Conservation (phyloP, 768 basidiomycete genomes). For the Rhizopogon vesiculosus region DNA sequence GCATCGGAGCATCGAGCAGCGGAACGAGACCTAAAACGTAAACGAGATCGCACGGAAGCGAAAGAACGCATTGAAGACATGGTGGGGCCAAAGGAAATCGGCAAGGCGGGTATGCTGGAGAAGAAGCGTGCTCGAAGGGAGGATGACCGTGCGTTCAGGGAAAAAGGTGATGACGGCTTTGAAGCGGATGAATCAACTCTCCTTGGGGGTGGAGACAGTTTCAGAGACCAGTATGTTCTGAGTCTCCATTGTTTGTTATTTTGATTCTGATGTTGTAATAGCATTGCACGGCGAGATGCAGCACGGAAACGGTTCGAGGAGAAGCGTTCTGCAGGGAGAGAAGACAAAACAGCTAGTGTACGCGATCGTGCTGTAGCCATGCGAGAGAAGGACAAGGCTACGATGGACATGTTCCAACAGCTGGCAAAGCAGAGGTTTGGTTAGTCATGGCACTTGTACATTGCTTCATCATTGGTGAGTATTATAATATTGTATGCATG, state of each 20-base stretch:
- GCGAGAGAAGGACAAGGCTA: constrained; percentile 81
- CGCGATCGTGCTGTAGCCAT: constrained; percentile 61
- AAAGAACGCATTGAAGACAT: constrained; percentile 72
- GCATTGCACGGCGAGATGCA: constrained; percentile 72
- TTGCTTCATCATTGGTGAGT: constrained; percentile 12
- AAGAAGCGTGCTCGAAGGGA: constrained; percentile 78
- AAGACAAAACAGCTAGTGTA: constrained; percentile 45
- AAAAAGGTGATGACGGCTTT: constrained; percentile 67
- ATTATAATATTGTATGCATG: background rate
- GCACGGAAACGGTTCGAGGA: constrained; percentile 60
- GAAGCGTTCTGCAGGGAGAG: constrained; percentile 34
- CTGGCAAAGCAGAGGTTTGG: constrained; percentile 88
- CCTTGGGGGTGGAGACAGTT: constrained; percentile 81
- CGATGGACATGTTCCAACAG: constrained; percentile 96
- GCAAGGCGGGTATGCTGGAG: constrained; percentile 81
- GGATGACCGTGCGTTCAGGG: constrained; percentile 63
- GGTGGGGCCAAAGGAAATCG: constrained; percentile 76
- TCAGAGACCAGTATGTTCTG: constrained; percentile 62
- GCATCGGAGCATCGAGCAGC: constrained; percentile 45
- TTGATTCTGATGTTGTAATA: constrained; percentile 25
- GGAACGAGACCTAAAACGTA: constrained; percentile 56
- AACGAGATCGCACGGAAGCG: constrained; percentile 59
- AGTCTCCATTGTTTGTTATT: background rate
- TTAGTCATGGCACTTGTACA: constrained; percentile 26
- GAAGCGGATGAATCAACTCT: constrained; percentile 78